Percentiles rank a stretch among this genome's conserved stretches.
Conservation (phyloP, 768 basidiomycete species). For the Amyloporia xantha region DNA sequence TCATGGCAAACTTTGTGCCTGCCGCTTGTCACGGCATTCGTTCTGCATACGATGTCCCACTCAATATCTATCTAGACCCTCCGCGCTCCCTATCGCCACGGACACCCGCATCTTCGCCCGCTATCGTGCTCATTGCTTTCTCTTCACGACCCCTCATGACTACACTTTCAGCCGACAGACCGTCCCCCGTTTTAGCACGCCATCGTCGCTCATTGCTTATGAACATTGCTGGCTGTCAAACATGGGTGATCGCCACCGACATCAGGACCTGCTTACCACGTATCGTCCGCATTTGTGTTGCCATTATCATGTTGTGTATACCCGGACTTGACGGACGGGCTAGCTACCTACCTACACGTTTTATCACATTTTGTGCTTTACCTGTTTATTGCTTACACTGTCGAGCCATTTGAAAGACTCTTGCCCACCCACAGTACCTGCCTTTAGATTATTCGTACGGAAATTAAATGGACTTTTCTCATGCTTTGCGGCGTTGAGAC, state of each 20-base stretch:
- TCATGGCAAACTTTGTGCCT: neutral
- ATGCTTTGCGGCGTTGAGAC: too few species aligned
- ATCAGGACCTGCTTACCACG: too few species aligned
- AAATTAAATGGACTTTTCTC: too few species aligned
- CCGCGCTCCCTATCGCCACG: neutral
- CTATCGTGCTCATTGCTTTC: neutral
- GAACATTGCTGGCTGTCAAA: too few species aligned
- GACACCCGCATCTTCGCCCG: neutral
- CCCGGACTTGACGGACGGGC: constrained; percentile 6
- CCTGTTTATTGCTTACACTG: constrained; percentile 1
- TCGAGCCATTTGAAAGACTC: too few species aligned
- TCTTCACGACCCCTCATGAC: constrained; percentile 3
- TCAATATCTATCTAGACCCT: constrained; percentile 1
- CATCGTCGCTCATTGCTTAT: neutral
- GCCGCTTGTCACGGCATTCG: neutral
- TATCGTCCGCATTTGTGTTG: neutral
- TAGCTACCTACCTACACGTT: neutral
- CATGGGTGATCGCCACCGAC: too few species aligned
- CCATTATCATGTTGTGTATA: constrained; percentile 1
- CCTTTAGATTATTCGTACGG: too few species aligned
- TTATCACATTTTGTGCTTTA: neutral
- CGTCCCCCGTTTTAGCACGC: neutral
- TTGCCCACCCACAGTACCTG: too few species aligned
- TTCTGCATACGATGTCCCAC: neutral
- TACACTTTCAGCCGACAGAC: neutral